Evolutionary conservation across 2,329 filamentous ascomycete genomes (phyloP).

Genomic region (Trichoderma oligosporum): DNA sequence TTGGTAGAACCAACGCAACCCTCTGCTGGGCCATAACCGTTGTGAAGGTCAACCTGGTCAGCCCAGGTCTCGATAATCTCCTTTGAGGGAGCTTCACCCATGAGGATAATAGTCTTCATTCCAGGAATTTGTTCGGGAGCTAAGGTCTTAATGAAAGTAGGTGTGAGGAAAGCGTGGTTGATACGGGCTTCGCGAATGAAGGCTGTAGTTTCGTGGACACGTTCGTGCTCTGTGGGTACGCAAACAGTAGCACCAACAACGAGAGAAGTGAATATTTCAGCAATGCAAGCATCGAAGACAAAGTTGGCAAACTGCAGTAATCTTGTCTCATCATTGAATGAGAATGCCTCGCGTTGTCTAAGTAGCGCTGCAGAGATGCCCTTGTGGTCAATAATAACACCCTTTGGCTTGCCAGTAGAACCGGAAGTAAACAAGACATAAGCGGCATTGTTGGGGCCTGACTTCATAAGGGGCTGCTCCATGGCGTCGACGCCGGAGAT

Average conservation of each 20-base stretch:
- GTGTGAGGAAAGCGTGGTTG: slow-evolving; percentile 18
- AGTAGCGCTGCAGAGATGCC: not conserved
- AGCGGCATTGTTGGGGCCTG: not conserved
- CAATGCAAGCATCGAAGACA: slow-evolving; percentile 1
- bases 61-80: slow-evolving; percentile 21
- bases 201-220: not conserved
- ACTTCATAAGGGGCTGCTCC: not conserved
- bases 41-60: slow-evolving; percentile 6
- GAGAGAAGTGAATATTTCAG: not conserved
- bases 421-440: slow-evolving; percentile 14
- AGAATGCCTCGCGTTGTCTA: not conserved
- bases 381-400: slow-evolving; percentile 8
- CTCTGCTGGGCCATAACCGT: slow-evolving; percentile 25
- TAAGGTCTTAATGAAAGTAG: slow-evolving; percentile 17
- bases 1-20: not conserved
- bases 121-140: not conserved
- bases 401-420: slow-evolving; percentile 15
- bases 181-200: slow-evolving; percentile 12
- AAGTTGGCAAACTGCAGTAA: slow-evolving; percentile 20
- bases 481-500: not conserved
- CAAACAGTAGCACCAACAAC: slow-evolving; percentile 8
- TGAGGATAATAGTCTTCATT: slow-evolving; percentile 15
- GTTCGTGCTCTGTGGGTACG: slow-evolving; percentile 8
- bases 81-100: slow-evolving; percentile 32
- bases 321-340: not conserved